A percentile compares a stretch with the other conserved stretches of the same genome.
These are phyloP conservation scores for Lathyrus tuberosus DNA, from an alignment of 306 rosid species.

Conservation along the genomic window DNA sequence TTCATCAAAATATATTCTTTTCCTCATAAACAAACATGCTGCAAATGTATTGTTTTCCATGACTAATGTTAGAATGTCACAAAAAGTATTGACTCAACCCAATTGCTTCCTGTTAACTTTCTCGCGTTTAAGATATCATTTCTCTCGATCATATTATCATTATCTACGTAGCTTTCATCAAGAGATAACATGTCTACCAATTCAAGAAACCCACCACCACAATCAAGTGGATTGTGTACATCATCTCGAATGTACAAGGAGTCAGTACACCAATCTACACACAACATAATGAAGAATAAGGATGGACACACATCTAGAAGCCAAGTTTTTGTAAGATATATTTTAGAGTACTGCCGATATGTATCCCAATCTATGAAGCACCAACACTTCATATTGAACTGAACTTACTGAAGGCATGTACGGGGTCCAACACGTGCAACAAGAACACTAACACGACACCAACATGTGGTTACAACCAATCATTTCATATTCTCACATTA, in stretches of 20 bases:
- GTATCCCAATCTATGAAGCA: neutral
- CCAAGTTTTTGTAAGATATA: neutral
- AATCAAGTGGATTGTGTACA: neutral
- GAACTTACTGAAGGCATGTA: too few relatives aligned
- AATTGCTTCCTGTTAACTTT: neutral
- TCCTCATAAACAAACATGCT: neutral
- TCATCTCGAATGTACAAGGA: neutral
- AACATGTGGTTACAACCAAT: neutral
- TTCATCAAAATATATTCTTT: neutral
- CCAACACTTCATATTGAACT: neutral
- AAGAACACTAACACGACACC: neutral
- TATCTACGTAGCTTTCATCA: neutral
- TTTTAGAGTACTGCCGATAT: neutral
- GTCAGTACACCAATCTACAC: conserved; percentile 1
- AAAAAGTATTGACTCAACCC: neutral
- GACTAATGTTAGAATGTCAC: neutral
- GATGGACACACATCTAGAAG: neutral
- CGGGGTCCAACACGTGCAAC: too few relatives aligned
- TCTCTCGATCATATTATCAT: neutral
- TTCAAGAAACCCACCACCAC: neutral
- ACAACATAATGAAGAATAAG: neutral
- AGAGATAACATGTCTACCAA: neutral
- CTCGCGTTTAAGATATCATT: neutral
- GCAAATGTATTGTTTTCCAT: neutral
- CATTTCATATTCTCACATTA: neutral